phyloP scores from a whole-genome alignment of 306 rosid genomes.

The Echinosophora koreensis region DNA sequence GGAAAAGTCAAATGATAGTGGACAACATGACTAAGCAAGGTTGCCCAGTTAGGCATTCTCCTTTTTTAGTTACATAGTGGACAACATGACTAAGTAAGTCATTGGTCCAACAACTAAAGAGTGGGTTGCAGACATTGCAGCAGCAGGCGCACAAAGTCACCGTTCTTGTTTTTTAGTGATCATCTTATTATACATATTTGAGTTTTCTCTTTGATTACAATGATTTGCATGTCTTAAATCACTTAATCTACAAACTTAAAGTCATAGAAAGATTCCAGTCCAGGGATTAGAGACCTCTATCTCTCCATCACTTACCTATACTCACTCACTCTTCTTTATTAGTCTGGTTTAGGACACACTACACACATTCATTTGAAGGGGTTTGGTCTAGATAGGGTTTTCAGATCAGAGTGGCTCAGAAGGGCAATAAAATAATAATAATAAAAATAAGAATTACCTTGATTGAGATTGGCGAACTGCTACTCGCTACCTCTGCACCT shows the following conservation, averaged over 20 bases:
- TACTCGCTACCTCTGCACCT: too few relatives aligned
- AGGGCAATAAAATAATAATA: conserved; percentile 76
- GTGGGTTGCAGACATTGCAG: conserved; percentile 55
- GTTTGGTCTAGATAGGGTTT: conserved; percentile 48
- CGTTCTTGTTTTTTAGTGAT: conserved; percentile 34
- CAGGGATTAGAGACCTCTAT: conserved; percentile 10
- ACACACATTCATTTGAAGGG: conserved; percentile 49
- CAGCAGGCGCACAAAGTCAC: conserved; percentile 59
- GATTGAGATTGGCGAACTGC: too few relatives aligned
- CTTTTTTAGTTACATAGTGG: conserved; percentile 37
- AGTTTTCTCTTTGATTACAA: conserved; percentile 9
- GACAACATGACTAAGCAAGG: too few relatives aligned
- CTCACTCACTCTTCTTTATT: background rate
- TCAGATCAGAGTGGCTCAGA: conserved; percentile 44
- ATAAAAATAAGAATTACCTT: too few relatives aligned
- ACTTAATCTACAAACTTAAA: conserved; percentile 25
- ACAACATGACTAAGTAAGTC: conserved; percentile 24
- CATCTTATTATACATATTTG: too few relatives aligned
- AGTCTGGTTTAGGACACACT: conserved; percentile 41
- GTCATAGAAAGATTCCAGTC: conserved; percentile 61
- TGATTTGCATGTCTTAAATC: conserved; percentile 11
- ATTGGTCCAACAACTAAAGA: conserved; percentile 44
- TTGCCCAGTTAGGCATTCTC: background rate
- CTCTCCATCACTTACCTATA: background rate
- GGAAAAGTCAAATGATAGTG: conserved; percentile 43